phyloP scores from a whole-genome alignment of 2,329 filamentous ascomycete genomes.

The Neofusicoccum cordaticola region DNA sequence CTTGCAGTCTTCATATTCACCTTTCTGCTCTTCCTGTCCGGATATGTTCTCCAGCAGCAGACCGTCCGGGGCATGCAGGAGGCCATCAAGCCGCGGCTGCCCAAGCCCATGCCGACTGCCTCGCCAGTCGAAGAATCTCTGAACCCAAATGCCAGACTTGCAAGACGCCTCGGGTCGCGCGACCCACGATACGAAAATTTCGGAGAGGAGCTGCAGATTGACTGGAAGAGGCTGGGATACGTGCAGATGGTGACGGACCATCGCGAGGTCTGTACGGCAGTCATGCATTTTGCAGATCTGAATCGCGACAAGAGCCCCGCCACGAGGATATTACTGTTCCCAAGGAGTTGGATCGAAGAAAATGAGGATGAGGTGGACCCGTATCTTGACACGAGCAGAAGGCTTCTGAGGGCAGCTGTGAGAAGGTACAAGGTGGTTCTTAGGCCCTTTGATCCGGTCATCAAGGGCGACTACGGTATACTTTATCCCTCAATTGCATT shows the following conservation, averaged over 20 bases:
- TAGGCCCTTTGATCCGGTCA: conserved; percentile 41
- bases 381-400: conserved; percentile 42
- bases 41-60: conserved; percentile 83
- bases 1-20: conserved; percentile 69
- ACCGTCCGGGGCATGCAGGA: conserved; percentile 74
- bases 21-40: conserved; percentile 77
- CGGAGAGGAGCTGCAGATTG: conserved; percentile 29
- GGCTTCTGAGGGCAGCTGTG: conserved; percentile 45
- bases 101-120: conserved; percentile 36
- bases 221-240: conserved; percentile 48
- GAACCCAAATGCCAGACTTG: conserved; percentile 13
- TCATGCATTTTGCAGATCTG: conserved; percentile 50
- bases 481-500: background rate
- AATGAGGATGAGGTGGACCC: conserved; percentile 39
- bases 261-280: conserved; percentile 47
- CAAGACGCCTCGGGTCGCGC: background rate
- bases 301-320: conserved; percentile 46
- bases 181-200: conserved; percentile 20
- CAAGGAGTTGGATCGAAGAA: conserved; percentile 35
- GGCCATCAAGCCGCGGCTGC: conserved; percentile 61
- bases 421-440: conserved; percentile 46
- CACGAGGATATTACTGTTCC: conserved; percentile 46
- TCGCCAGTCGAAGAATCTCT: conserved; percentile 27
- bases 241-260: conserved; percentile 47
- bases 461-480: conserved; percentile 34